Conservation (phyloP, 2,329 filamentous ascomycete species). For the Colletotrichum scovillei region DNA sequence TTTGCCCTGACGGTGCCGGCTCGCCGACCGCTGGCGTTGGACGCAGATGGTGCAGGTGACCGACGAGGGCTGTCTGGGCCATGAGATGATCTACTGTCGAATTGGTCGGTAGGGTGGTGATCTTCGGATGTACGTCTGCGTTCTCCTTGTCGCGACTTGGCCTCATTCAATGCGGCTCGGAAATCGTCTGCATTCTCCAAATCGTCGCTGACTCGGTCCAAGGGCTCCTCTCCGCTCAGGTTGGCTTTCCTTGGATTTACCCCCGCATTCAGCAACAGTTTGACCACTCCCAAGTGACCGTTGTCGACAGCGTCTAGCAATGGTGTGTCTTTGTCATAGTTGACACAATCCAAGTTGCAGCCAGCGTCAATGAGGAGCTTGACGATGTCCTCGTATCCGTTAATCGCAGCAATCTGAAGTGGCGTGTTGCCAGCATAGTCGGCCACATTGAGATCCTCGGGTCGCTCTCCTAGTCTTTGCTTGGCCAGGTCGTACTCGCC, state of each 20-base stretch:
- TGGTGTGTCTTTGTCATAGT: conserved; percentile 90
- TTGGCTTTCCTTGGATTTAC: conserved; percentile 94
- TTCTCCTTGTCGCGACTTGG: conserved; percentile 66
- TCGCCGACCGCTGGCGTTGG: conserved; percentile 56
- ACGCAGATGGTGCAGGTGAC: conserved; percentile 59
- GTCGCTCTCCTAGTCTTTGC: conserved; percentile 78
- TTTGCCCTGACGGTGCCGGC: conserved; percentile 67
- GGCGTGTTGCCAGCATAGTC: conserved; percentile 98
- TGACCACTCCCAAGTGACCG: conserved; percentile 89
- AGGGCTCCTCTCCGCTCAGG: conserved; percentile 89
- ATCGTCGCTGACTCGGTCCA: conserved; percentile 83
- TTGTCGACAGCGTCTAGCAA: conserved; percentile 97
- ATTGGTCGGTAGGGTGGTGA: conserved; percentile 59
- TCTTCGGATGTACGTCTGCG: conserved; percentile 69
- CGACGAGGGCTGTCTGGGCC: conserved; percentile 68
- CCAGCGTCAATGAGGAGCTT: conserved; percentile 86
- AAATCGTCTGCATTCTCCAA: conserved; percentile 85
- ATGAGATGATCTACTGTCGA: conserved; percentile 63
- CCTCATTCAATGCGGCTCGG: conserved; percentile 72
- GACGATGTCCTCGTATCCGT: conserved; percentile 88
- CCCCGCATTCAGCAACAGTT: conserved; percentile 83
- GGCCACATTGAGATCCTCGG: conserved; percentile 87
- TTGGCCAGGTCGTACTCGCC: conserved; percentile 86
- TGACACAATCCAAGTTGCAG: conserved; percentile 83
- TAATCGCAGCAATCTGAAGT: conserved; percentile 89